phyloP scores from a whole-genome alignment of 805 yeast species.

The Saccharomycopsis sp. region DNA sequence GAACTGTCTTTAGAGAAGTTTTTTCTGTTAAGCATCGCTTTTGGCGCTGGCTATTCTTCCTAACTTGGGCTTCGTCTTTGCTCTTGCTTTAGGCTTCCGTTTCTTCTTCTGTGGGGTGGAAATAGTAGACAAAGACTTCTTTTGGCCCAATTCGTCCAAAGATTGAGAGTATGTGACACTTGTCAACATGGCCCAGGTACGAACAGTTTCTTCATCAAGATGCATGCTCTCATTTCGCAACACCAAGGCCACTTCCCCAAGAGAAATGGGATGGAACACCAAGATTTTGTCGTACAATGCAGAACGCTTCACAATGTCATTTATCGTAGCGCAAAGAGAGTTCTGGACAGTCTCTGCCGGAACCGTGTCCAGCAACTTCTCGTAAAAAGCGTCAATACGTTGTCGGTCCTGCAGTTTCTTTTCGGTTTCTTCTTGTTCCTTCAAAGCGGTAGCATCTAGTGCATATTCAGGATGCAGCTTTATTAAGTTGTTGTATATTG shows the following conservation, averaged over 20 bases:
- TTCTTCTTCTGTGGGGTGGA: neutral
- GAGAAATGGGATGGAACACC: conserved; percentile 13
- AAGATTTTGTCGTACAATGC: conserved; percentile 12
- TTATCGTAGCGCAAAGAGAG: conserved; percentile 7
- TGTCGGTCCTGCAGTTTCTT: no score
- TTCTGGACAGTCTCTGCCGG: conserved; percentile 1
- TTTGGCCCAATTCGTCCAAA: neutral
- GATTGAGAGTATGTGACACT: conserved; percentile 13
- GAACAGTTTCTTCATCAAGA: conserved; percentile 9
- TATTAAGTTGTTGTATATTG: neutral
- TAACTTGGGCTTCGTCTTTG: neutral
- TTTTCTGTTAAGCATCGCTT: no score
- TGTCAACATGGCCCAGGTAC: conserved; percentile 13
- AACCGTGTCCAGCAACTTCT: conserved; percentile 1
- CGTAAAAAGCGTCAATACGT: neutral
- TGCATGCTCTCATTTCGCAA: neutral
- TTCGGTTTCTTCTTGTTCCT: neutral
- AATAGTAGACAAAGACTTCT: neutral
- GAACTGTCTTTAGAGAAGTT: no score
- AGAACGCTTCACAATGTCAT: conserved; percentile 4
- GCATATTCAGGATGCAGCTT: neutral
- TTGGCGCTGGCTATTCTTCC: no score
- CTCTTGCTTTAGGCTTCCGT: neutral
- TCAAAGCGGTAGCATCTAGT: neutral
- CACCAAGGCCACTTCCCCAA: conserved; percentile 1